Conservation (phyloP, 441 rosid genomes). For the Omphalea diandra region DNA sequence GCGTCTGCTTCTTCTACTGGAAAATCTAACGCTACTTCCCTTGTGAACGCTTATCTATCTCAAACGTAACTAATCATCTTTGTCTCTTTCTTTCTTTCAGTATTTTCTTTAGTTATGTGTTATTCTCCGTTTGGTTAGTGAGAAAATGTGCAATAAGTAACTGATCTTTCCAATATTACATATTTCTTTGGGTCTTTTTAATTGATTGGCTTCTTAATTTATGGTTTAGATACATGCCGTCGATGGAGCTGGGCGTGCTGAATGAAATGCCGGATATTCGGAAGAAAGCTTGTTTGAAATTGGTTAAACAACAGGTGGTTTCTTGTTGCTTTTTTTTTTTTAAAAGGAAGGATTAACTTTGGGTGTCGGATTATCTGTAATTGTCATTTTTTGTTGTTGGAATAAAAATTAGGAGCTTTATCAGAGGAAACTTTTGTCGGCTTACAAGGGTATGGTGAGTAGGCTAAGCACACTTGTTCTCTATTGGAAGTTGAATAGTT, state of each 20-base stretch:
- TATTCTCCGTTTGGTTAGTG: neutral
- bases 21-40: slow-evolving; percentile 66
- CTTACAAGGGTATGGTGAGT: slow-evolving; percentile 79
- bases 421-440: slow-evolving; percentile 50
- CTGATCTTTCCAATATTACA: too few relatives aligned
- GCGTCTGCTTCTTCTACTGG: slow-evolving; percentile 50
- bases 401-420: slow-evolving; percentile 50
- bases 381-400: neutral
- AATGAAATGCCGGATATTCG: slow-evolving; percentile 62
- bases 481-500: neutral
- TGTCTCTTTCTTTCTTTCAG: neutral
- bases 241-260: slow-evolving; percentile 74
- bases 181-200: too few relatives aligned
- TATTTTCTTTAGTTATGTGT: neutral
- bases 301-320: slow-evolving; percentile 64
- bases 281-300: slow-evolving; percentile 62
- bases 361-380: neutral
- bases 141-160: too few relatives aligned
- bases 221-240: slow-evolving; percentile 60
- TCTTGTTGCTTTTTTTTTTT: neutral
- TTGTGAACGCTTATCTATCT: slow-evolving; percentile 65
- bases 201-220: too few relatives aligned
- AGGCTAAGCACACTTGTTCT: slow-evolving; percentile 1
- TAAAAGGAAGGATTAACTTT: too few relatives aligned
- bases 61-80: slow-evolving; percentile 38